Base-by-base conservation (phyloP, 2,329 filamentous ascomycete genomes). In the Ceratocystis albifundus region DNA sequence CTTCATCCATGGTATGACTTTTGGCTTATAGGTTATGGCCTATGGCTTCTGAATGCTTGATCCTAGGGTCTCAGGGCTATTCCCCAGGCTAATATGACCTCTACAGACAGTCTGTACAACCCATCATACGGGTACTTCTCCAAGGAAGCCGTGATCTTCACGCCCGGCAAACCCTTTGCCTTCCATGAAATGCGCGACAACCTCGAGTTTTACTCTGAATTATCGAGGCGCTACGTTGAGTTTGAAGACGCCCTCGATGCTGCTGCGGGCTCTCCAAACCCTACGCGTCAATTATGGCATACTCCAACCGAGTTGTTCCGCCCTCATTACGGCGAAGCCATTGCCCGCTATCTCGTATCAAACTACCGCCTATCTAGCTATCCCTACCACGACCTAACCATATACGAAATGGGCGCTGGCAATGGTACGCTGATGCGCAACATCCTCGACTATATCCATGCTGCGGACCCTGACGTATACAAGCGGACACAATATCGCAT, bases 351-450 rank as follows among this genome's bases (percentile, higher is more conserved):
- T 75, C 84, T 99, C 57, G 87, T 97, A 70, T 87, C 90, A 70
- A 96, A 99, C 78, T 99, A 99, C 82, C 91, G 94, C 74, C 84
- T 96, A 74, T 90, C 89, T 57, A 84, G 90, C 66, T 97, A 94
- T 74, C 94, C 94, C 1, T 96, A 97, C 79, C 87, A 96, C 76
- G 94, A 99, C 76, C 83, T 99, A 64, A 89, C 96, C 72, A 95
- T 99, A 75, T 99, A 96, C 82, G 94, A 99, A 75, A 96, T 99
- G 88, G 94, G 94, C 64, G 94, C 94, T 48, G 94, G 94, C 71
- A 93, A 96, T 72, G 94, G 94, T 69, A 99, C 95, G 0, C 83
- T 99, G 74, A 99, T 99, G 94, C 82, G 94, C 74, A 99, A 99
- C 76, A 92, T 99, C 67, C 82, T 99, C 69, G 93, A 99, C 79